Percentiles rank a stretch among this genome's conserved stretches.
These are phyloP conservation scores for Suillus paluster DNA, from an alignment of 768 basidiomycete genomes.

Conservation along the genomic window DNA sequence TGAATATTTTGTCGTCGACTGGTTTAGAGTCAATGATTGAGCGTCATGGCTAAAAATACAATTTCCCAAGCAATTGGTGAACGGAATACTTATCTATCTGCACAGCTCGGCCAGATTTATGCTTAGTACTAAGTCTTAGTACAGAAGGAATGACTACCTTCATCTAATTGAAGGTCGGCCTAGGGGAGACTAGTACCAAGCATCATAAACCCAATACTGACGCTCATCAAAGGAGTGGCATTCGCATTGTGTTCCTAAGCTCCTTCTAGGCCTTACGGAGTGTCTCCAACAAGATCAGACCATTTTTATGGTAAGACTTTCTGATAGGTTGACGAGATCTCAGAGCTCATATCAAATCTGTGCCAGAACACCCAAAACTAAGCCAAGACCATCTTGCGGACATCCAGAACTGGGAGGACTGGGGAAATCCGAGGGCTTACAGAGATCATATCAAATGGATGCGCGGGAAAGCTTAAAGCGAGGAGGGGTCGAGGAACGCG, in stretches of 20 bases:
- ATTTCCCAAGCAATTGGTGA: not conserved
- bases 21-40: not conserved
- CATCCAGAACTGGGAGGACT: not conserved
- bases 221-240: not conserved
- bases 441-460: not conserved
- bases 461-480: not conserved
- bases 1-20: not conserved
- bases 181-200: too few species aligned
- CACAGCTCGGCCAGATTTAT: not conserved
- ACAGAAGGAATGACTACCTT: too few species aligned
- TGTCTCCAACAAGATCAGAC: not conserved
- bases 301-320: not conserved
- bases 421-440: slow-evolving; percentile 4
- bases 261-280: not conserved
- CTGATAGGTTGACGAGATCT: not conserved
- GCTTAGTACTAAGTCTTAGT: too few species aligned
- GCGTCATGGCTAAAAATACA: not conserved
- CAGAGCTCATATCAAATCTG: not conserved
- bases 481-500: not conserved
- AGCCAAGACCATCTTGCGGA: not conserved
- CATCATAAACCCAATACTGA: not conserved
- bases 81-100: not conserved
- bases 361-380: not conserved
- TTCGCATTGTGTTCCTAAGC: not conserved
- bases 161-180: too few species aligned